These are phyloP conservation scores for Coffea eugenioides DNA, from an alignment of 257 asterid genomes.

Conservation along the genomic window DNA sequence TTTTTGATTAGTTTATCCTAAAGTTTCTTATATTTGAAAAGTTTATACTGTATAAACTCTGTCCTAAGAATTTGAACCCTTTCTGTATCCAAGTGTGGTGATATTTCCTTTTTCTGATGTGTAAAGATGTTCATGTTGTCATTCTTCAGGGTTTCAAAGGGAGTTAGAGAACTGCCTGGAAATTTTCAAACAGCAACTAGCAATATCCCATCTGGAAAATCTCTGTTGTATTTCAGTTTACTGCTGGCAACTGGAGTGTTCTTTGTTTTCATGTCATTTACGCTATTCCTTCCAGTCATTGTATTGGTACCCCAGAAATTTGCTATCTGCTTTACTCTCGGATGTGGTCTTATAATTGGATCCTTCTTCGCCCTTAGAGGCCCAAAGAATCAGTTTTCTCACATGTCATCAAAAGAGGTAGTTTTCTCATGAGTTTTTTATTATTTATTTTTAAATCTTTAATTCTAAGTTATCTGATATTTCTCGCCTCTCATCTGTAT, in stretches of 20 bases:
- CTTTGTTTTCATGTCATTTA: constrained; percentile 83
- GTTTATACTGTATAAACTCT: neutral
- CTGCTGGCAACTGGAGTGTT: constrained; percentile 78
- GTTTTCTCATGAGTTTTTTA: neutral
- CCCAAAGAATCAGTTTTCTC: constrained; percentile 71
- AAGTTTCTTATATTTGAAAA: neutral
- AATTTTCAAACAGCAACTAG: constrained; percentile 96
- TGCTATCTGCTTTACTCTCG: constrained; percentile 82
- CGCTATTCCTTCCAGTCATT: constrained; percentile 86
- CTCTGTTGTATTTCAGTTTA: constrained; percentile 84
- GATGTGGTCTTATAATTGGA: constrained; percentile 79
- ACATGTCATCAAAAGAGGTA: constrained; percentile 92
- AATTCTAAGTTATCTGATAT: neutral
- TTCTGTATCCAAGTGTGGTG: neutral
- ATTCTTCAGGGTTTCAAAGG: constrained; percentile 67
- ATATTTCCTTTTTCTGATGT: neutral
- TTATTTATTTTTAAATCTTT: neutral
- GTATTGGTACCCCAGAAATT: constrained; percentile 92
- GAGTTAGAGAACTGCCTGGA: constrained; percentile 87
- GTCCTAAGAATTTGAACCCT: neutral
- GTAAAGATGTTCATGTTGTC: neutral
- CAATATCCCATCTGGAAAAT: constrained; percentile 85
- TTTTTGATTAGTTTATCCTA: neutral
- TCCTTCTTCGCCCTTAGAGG: constrained; percentile 93
- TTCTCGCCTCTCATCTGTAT: constrained; percentile 1